phyloP scores from a whole-genome alignment of 2,329 filamentous ascomycete species.

The Exophiala mesophila region DNA sequence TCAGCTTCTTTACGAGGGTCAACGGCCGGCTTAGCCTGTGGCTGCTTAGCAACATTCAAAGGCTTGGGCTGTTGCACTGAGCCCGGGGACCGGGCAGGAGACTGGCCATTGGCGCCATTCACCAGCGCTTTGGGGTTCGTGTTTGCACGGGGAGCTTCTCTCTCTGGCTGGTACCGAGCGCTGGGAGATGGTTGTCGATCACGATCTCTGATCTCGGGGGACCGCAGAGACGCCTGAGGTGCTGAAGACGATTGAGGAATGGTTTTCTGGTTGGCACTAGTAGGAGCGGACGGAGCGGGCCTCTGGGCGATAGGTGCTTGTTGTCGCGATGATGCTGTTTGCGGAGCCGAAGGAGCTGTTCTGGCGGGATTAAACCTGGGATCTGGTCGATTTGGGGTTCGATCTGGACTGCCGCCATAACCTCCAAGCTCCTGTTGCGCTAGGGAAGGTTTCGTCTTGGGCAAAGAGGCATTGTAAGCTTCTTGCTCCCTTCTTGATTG shows the following conservation, averaged over 20 bases:
- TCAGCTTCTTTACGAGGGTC: constrained; percentile 86
- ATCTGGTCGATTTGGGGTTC: constrained; percentile 34
- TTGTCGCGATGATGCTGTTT: constrained; percentile 41
- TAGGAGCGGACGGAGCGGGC: constrained; percentile 68
- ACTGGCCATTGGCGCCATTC: constrained; percentile 42
- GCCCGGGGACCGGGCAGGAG: constrained; percentile 40
- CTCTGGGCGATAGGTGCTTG: constrained; percentile 57
- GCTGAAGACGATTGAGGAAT: constrained; percentile 24
- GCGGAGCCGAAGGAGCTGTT: constrained; percentile 74
- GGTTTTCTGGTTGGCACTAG: constrained; percentile 25
- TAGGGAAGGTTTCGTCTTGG: constrained; percentile 71
- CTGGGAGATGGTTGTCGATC: constrained; percentile 35
- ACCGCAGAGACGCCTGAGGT: constrained; percentile 33
- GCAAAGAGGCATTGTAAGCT: constrained; percentile 83
- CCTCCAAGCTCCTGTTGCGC: constrained; percentile 88
- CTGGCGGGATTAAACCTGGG: constrained; percentile 79
- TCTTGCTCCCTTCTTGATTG: constrained; percentile 71
- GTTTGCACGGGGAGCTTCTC: constrained; percentile 35
- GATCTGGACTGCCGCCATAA: constrained; percentile 51
- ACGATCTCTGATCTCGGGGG: constrained; percentile 32
- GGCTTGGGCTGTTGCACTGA: constrained; percentile 63
- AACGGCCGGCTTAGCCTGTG: constrained; percentile 42
- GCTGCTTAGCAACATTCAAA: constrained; percentile 69
- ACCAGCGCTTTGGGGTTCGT: constrained; percentile 33
- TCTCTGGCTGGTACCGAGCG: constrained; percentile 30